Evolutionary conservation across 768 basidiomycete species (phyloP), one percentile per base, ranked within the genome.

Genomic region (Pleurotus giganteus): DNA sequence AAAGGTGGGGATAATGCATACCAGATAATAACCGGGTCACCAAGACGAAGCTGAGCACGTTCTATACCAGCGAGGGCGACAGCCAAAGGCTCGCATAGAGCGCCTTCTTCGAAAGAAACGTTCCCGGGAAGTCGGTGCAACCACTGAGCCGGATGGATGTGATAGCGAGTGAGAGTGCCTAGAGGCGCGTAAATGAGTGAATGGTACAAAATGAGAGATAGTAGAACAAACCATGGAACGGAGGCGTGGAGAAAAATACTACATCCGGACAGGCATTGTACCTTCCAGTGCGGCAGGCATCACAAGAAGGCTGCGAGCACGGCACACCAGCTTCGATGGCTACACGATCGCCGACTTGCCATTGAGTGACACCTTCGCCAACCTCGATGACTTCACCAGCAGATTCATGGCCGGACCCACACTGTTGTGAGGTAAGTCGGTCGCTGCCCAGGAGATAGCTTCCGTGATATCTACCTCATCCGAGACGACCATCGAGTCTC

Each of bases 211-310:
- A 32, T 41, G 17, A 0, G 39, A 43, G 13, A 5, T 11, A 17
- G 7, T n/a, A 31, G 31, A 21, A 51, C 67, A 28, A 56, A 82
- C 84, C 84, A 57, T 86, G 84, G 69, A 74, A 85, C 4, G 85
- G 85, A 19, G 85, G 85, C 1, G 85, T 86, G 9, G 85, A 87
- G 65, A 87, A 85, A 69, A 87, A 87, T 29, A 86, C 84, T 4
- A 78, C 75, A 55, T 74, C 69, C 7, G 75, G 75, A 45, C 85
- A 87, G 31, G 78, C 84, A 52, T 87, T 87, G 65, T 86, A 86
- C 53, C 79, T 72, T 17, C 31, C 84, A n/a, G 75, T 78, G 42
- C 83, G 77, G 63, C 85, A 87, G 19, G 77, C 75, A 53, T 82
- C 78, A 60, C 85, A 87, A 29, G 79, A 68, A 19, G 83, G 76